Evolutionary conservation across 257 asterid genomes (phyloP), one percentile per base, ranked within the genome.

Genomic region (Jasminum sambac): DNA sequence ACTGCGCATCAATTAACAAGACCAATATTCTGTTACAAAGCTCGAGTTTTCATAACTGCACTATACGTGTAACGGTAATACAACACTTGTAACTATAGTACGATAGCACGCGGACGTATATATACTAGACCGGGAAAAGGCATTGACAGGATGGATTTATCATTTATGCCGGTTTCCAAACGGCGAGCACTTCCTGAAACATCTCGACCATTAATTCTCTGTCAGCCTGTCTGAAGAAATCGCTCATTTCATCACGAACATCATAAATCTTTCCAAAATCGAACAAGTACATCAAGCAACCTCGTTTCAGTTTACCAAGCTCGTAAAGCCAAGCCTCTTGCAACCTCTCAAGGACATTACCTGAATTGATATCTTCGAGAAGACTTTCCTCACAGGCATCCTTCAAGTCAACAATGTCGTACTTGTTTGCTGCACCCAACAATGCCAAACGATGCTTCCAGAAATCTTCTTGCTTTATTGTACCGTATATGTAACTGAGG

Each of bases 301-400:
- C 94, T 76, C 84, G 89, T 86, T 91, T 95, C 90, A 95, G 59
- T 65, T 87, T 89, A 43, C 72, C 75, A 4, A 95, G 92, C 48
- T 89, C 92, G 79, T 91, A 95, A 73, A 91, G 93, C 98, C 97
- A 89, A 39, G 98, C 98, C 79, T 91, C 96, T 65, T 91, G 99
- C 81, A 95, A 72, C 70, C 99, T 87, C 80, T 84, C 96, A 0
- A 95, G 98, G 79, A 95, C 99, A 37, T 95, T 95, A 16, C 82
- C 92, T 0, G 96, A 80, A 81, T 81, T 87, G 34, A 95, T 88
- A 39, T 95, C 99, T 77, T 95, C 98, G 23, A 95, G 67, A 44
- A 95, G 95, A 72, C 96, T 88, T 60, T 89, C 96, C 69, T 95
- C 97, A 9, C 99, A 95, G 24, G 96, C 86, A 71, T 91, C 92